Conservation (phyloP, 1,284 basidiomycete genomes). For the Puccinia coronata region DNA sequence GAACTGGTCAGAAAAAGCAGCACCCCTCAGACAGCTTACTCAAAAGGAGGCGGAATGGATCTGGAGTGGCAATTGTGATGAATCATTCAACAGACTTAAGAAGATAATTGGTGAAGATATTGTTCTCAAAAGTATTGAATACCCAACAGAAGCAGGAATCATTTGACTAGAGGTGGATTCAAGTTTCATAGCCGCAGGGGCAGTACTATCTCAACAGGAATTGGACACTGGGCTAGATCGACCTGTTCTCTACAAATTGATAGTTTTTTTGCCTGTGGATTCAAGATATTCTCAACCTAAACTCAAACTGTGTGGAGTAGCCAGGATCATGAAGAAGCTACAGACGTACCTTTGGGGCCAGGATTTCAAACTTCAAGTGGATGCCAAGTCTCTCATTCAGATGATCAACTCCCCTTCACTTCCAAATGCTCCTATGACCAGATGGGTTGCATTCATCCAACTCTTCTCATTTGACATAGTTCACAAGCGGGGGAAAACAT, state of each 20-base stretch:
- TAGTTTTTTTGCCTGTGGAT: conserved; percentile 19
- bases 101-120: background rate
- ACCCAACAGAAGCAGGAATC: background rate
- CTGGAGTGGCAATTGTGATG: background rate
- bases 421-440: background rate
- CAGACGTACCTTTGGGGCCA: conserved; percentile 20
- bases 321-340: conserved; percentile 15
- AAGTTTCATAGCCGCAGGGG: background rate
- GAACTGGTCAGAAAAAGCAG: background rate
- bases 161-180: conserved; percentile 4
- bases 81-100: background rate
- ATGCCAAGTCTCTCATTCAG: conserved; percentile 30
- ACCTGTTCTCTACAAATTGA: background rate
- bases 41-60: background rate
- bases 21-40: background rate
- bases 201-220: conserved; percentile 6
- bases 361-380: conserved; percentile 32
- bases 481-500: conserved; percentile 1
- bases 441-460: conserved; percentile 15
- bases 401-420: conserved; percentile 8
- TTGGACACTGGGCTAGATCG: background rate
- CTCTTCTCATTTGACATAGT: conserved; percentile 14
- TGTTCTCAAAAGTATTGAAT: background rate
- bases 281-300: conserved; percentile 39
- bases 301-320: conserved; percentile 35